Conservation (phyloP, 129 eudicot genomes). For the Flaveria sonorensis region DNA sequence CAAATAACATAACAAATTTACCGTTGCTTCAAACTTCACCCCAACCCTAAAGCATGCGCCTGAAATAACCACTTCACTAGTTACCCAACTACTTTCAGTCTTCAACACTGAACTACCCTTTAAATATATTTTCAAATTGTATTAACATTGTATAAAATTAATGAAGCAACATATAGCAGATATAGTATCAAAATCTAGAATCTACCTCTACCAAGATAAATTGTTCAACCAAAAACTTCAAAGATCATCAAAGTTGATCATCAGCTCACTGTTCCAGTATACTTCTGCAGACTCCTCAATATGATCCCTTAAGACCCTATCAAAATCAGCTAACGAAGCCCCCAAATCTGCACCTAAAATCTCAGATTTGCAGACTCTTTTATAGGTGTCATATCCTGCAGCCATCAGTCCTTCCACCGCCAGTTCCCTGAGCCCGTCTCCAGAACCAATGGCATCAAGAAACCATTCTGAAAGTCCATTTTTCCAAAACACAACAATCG, state of each 20-base stretch:
- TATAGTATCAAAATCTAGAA: not conserved
- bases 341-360: slow-evolving; percentile 63
- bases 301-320: slow-evolving; percentile 22
- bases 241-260: slow-evolving; percentile 63
- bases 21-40: too few relatives aligned
- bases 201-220: slow-evolving; percentile 18
- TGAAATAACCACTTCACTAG: not conserved
- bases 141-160: not conserved
- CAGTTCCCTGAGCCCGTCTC: slow-evolving; percentile 53
- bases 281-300: slow-evolving; percentile 44
- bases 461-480: slow-evolving; percentile 52
- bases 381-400: slow-evolving; percentile 56
- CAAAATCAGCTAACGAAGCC: slow-evolving; percentile 52
- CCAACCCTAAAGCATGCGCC: not conserved
- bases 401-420: slow-evolving; percentile 64
- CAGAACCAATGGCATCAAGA: slow-evolving; percentile 61
- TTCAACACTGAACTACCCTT: not conserved
- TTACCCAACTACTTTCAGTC: too few relatives aligned
- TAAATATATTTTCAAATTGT: not conserved
- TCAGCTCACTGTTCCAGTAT: slow-evolving; percentile 56
- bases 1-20: too few relatives aligned
- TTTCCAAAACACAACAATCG: slow-evolving; percentile 69
- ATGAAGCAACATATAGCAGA: not conserved
- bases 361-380: slow-evolving; percentile 52
- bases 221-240: slow-evolving; percentile 28